Conservation (phyloP, 495 filamentous ascomycete genomes). For the Penicillium antarcticum region DNA sequence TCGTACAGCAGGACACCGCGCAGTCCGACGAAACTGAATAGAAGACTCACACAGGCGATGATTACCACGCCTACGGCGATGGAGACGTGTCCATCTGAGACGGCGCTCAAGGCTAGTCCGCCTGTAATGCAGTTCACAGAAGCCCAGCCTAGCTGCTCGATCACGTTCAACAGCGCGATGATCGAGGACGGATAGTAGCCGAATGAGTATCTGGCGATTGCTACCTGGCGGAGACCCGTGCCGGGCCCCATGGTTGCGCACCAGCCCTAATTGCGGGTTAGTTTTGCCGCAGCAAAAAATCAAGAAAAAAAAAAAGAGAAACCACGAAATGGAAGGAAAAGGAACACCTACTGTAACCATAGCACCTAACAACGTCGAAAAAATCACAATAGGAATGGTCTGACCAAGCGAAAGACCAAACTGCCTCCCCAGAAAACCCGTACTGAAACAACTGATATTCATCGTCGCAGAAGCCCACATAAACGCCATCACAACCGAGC, state of each 20-base stretch:
- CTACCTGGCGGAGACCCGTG: constrained; percentile 75
- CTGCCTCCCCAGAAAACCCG: constrained; percentile 34
- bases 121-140: constrained; percentile 39
- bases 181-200: constrained; percentile 32
- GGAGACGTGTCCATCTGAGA: constrained; percentile 33
- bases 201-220: constrained; percentile 55
- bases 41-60: constrained; percentile 47
- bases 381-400: constrained; percentile 34
- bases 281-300: not conserved
- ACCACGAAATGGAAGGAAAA: not conserved
- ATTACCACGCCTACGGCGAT: constrained; percentile 44
- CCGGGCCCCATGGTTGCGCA: constrained; percentile 66
- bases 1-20: constrained; percentile 57
- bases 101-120: constrained; percentile 33
- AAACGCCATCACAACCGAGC: constrained; percentile 43
- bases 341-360: constrained; percentile 43
- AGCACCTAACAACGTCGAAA: constrained; percentile 32
- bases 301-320: not conserved
- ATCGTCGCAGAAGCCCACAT: constrained; percentile 53
- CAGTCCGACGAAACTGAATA: constrained; percentile 59
- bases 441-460: constrained; percentile 51
- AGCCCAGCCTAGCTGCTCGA: constrained; percentile 33
- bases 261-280: constrained; percentile 18
- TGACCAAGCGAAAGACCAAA: constrained; percentile 35
- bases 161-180: constrained; percentile 28